These are phyloP conservation scores for Mrakia hoshinonis DNA, from an alignment of 768 basidiomycete species.

Conservation along the genomic window DNA sequence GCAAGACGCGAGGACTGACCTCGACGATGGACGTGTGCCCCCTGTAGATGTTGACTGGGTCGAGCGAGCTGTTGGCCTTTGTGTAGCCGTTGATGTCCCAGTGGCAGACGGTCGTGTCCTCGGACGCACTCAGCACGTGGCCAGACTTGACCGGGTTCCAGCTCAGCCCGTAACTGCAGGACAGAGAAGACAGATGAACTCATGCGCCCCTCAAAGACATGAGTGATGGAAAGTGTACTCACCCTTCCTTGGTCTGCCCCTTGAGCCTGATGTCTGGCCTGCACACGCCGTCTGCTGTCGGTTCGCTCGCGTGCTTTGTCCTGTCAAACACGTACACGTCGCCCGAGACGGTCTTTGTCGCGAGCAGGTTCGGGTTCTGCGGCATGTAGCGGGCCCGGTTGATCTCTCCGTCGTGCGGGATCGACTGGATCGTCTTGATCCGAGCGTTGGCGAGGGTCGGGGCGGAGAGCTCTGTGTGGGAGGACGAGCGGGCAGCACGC, in stretches of 20 bases:
- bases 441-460: conserved; percentile 51
- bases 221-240: conserved; percentile 37
- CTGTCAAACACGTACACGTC: conserved; percentile 93
- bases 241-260: conserved; percentile 92
- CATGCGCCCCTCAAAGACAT: not conserved
- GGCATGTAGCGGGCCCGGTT: conserved; percentile 99
- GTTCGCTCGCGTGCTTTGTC: conserved; percentile 91
- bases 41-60: conserved; percentile 71
- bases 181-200: not conserved
- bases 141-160: conserved; percentile 83
- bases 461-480: conserved; percentile 65
- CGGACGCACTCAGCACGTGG: conserved; percentile 80
- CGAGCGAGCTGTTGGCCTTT: conserved; percentile 66
- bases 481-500: not conserved
- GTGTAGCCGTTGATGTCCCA: conserved; percentile 91
- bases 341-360: conserved; percentile 83
- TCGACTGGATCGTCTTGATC: conserved; percentile 81
- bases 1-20: conserved; percentile 47
- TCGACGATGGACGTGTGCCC: conserved; percentile 90
- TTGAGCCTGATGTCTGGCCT: conserved; percentile 83
- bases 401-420: conserved; percentile 91
- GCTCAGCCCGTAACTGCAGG: conserved; percentile 70
- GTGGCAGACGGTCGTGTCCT: conserved; percentile 90
- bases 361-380: conserved; percentile 92
- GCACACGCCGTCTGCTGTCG: conserved; percentile 69